Evolutionary conservation across 495 filamentous ascomycete genomes (phyloP).

Genomic region (Aeminium ludgeri): DNA sequence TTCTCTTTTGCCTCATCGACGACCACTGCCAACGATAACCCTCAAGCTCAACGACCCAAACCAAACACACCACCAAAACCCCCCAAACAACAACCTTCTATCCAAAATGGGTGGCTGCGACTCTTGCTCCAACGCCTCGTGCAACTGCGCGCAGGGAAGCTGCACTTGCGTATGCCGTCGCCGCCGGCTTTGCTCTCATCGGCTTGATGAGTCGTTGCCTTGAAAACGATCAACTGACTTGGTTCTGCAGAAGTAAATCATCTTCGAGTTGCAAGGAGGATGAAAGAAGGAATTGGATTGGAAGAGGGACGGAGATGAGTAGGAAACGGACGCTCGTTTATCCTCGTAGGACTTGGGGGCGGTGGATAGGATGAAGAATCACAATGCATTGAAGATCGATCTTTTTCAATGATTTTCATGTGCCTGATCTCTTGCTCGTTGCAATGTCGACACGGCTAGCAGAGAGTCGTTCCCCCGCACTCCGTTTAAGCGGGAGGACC

Average conservation of each 20-base stretch:
- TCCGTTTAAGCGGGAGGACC: too few species aligned
- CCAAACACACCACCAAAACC: not conserved
- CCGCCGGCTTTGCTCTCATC: not conserved
- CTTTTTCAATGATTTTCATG: too few species aligned
- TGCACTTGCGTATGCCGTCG: slow-evolving; percentile 6
- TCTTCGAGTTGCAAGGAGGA: not conserved
- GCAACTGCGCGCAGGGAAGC: slow-evolving; percentile 3
- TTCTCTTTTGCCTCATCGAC: not conserved
- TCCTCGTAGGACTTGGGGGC: not conserved
- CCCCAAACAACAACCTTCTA: not conserved
- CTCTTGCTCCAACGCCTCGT: slow-evolving; percentile 5
- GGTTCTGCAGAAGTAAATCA: not conserved
- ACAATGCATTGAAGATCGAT: too few species aligned
- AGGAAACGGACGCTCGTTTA: not conserved
- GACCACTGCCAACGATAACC: not conserved
- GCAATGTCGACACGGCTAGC: too few species aligned
- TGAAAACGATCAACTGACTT: not conserved
- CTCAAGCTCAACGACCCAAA: not conserved
- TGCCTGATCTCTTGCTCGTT: too few species aligned
- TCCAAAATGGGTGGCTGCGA: slow-evolving; percentile 9
- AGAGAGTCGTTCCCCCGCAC: too few species aligned
- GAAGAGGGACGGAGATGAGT: not conserved
- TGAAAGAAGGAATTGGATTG: not conserved
- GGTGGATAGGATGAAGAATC: too few species aligned
- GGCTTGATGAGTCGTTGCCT: not conserved